These are phyloP conservation scores for Mangifera indica DNA, from an alignment of 345 rosid genomes.

Conservation along the genomic window DNA sequence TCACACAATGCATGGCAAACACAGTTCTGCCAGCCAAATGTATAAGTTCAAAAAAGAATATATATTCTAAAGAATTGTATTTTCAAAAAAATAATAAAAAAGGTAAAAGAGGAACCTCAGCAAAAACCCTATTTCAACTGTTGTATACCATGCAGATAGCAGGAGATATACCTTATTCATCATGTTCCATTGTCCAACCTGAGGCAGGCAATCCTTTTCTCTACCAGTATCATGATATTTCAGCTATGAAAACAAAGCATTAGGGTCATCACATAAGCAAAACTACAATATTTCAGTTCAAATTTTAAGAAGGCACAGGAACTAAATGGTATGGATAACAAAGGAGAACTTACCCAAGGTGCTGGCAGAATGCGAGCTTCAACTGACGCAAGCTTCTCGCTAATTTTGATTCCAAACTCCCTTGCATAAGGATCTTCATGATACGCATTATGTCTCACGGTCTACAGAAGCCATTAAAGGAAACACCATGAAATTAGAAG, in stretches of 20 bases:
- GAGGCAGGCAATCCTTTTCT: slow-evolving; percentile 83
- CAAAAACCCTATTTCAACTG: background rate
- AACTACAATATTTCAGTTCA: background rate
- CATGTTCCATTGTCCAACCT: slow-evolving; percentile 99
- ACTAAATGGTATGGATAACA: background rate
- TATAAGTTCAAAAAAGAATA: background rate
- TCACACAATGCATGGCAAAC: background rate
- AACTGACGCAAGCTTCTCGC: slow-evolving; percentile 81
- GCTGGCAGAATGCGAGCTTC: slow-evolving; percentile 97
- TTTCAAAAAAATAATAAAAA: background rate
- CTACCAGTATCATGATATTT: slow-evolving; percentile 94
- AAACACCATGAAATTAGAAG: background rate
- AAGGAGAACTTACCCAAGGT: slow-evolving; percentile 61
- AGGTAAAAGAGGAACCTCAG: background rate
- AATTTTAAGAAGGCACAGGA: background rate
- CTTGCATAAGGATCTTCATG: slow-evolving; percentile 73
- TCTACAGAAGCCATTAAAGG: slow-evolving; percentile 37
- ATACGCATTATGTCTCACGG: slow-evolving; percentile 76
- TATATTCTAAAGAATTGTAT: background rate
- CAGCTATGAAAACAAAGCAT: slow-evolving; percentile 50
- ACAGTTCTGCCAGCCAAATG: background rate
- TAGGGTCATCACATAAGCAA: slow-evolving; percentile 5
- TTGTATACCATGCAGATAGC: background rate
- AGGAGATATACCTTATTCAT: slow-evolving; percentile 75
- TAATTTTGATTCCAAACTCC: slow-evolving; percentile 95